Base-by-base conservation (phyloP, 345 rosid genomes). In the Trapa bicornis region DNA sequence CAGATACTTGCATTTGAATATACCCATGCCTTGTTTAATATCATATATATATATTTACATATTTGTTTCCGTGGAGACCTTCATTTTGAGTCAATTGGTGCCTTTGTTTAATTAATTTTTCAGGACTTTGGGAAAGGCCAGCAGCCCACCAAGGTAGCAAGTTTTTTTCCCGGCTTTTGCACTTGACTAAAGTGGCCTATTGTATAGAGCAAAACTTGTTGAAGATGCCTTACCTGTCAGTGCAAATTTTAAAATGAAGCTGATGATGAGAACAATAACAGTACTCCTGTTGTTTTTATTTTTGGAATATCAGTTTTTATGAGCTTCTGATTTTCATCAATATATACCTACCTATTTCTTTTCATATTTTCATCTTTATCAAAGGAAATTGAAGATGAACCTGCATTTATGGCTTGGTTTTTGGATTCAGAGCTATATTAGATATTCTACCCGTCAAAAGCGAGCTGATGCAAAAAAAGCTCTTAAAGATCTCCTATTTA, bases 401-500 rank as follows among this genome's bases (percentile, higher is more conserved):
- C 16, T 50, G n/a, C 22, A 58, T 17, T 50, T 77, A 58, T 65
- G 64, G 65, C 77, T 74, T 64, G 43, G 29, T 68, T 47, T 35
- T 72, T 65, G 68, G 60, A 45, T 32, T n/a, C 81, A 87, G 94
- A 73, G 50, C 68, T 65, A 77, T 35, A 43, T 73, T 68, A 80
- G 80, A 76, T 85, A 72, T 78, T 54, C 73, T 58, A 71, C 67
- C 16, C 83, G 86, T n/a, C 84, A 84, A 75, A 87, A 79, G 79
- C 81, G 83, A 11, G 68, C 88, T 22, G 87, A 80, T 68, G 36
- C 91, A 41, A 82, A 85, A 72, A 80, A 68, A 71, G 87, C 89
- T 67, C 65, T 85, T 60, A 81, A 80, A 54, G 75, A 75, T 45
- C 48, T 45, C 48, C 48, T 45, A 41, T 45, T 45, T 45, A 45